Evolutionary conservation across 208 protist genomes (phyloP).

Genomic region (Trypanosoma lewisi): DNA sequence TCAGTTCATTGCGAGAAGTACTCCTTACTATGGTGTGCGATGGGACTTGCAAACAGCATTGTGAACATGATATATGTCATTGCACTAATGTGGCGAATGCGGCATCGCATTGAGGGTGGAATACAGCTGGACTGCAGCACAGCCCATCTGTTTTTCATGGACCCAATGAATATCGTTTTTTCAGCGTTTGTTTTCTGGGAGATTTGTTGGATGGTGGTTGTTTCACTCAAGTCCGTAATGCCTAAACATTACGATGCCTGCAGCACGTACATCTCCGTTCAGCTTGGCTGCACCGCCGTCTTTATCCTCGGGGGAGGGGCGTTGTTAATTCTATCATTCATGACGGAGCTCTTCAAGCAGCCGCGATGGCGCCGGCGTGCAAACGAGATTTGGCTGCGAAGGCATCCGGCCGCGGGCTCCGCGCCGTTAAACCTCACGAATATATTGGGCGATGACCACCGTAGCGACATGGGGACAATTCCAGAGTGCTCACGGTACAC

Average conservation of each 20-base stretch:
- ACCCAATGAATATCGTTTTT: slow-evolving; percentile 43
- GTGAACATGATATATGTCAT: slow-evolving; percentile 69
- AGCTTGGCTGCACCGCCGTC: slow-evolving; percentile 39
- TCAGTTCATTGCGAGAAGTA: slow-evolving; percentile 27
- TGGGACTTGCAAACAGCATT: slow-evolving; percentile 52
- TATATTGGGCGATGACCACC: background rate
- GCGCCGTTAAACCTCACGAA: slow-evolving; percentile 3
- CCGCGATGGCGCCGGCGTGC: slow-evolving; percentile 59
- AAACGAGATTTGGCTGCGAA: slow-evolving; percentile 26
- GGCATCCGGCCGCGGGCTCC: background rate
- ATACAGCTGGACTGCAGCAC: slow-evolving; percentile 35
- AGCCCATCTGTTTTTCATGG: slow-evolving; percentile 38
- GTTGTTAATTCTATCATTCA: slow-evolving; percentile 52
- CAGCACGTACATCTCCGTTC: slow-evolving; percentile 37
- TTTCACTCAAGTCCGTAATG: slow-evolving; percentile 9
- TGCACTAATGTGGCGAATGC: slow-evolving; percentile 40
- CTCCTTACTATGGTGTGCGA: slow-evolving; percentile 24
- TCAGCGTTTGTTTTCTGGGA: slow-evolving; percentile 51
- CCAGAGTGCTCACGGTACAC: background rate
- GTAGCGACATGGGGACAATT: background rate
- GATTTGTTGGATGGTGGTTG: slow-evolving; percentile 55
- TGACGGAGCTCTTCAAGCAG: slow-evolving; percentile 46
- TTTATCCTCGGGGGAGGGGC: slow-evolving; percentile 36
- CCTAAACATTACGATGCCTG: slow-evolving; percentile 24
- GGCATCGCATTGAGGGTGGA: slow-evolving; percentile 43